Evolutionary conservation across 305 asterid species (phyloP).

Genomic region (Fraxinus ornus): DNA sequence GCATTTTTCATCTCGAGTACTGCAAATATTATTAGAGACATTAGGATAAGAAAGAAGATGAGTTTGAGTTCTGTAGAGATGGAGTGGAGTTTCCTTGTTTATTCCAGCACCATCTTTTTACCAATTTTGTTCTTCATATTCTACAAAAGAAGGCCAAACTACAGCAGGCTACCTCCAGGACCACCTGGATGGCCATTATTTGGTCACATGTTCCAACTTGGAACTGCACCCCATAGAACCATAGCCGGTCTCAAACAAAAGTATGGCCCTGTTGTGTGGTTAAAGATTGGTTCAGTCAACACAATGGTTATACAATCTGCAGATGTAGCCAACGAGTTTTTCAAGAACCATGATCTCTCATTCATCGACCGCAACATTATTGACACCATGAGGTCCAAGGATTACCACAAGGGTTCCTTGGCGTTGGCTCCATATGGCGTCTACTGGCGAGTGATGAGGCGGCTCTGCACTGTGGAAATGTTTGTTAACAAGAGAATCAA

Average conservation of each 20-base stretch:
- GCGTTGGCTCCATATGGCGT: neutral
- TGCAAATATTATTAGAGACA: neutral
- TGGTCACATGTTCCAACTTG: constrained; percentile 49
- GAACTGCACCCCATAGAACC: neutral
- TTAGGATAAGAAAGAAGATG: neutral
- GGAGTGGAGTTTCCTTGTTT: constrained; percentile 8
- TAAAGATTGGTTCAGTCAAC: constrained; percentile 20
- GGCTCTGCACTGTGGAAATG: constrained; percentile 14
- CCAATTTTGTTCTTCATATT: constrained; percentile 15
- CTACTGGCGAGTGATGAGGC: constrained; percentile 1
- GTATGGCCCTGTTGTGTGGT: constrained; percentile 25
- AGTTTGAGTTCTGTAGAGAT: neutral
- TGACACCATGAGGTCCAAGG: neutral
- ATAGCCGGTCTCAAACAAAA: neutral
- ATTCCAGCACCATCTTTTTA: constrained; percentile 20
- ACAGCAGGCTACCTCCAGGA: constrained; percentile 48
- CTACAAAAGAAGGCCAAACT: neutral
- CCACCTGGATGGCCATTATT: constrained; percentile 71
- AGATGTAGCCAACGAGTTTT: constrained; percentile 13
- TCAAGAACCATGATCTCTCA: constrained; percentile 21
- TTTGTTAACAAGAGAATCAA: neutral
- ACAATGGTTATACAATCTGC: constrained; percentile 22
- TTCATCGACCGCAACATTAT: neutral
- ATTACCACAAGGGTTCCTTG: constrained; percentile 10
- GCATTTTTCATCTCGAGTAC: no score